Percentiles rank a stretch among this genome's conserved stretches.
Conservation (phyloP, 306 rosid species). For the Cucurbita maxima region DNA sequence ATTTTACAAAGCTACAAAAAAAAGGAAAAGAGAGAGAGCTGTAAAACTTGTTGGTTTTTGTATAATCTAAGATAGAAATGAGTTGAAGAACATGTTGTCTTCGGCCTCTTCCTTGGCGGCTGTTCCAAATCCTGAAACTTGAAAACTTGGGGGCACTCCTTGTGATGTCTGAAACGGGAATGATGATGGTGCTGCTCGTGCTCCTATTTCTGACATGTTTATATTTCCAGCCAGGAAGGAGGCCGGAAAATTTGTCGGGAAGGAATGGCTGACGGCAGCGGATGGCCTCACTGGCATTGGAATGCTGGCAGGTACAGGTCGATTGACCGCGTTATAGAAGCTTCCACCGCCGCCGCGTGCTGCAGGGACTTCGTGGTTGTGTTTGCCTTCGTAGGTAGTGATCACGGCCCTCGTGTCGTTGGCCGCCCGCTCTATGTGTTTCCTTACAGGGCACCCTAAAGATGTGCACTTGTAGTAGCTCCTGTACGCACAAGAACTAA, state of each 20-base stretch:
- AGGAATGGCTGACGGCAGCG: conserved; percentile 17
- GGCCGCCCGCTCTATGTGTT: conserved; percentile 87
- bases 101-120: conserved; percentile 29
- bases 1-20: not conserved
- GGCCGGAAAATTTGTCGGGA: conserved; percentile 6
- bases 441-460: conserved; percentile 68
- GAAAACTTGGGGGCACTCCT: not conserved
- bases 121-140: conserved; percentile 13
- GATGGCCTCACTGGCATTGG: conserved; percentile 40
- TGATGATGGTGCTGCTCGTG: not conserved
- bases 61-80: conserved; percentile 1
- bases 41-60: not conserved
- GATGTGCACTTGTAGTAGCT: conserved; percentile 94
- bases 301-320: conserved; percentile 12
- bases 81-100: conserved; percentile 26
- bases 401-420: conserved; percentile 69
- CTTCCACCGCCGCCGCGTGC: conserved; percentile 55
- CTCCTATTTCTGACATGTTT: not conserved
- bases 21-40: no score
- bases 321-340: conserved; percentile 19
- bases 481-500: conserved; percentile 23
- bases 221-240: not conserved
- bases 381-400: conserved; percentile 94
- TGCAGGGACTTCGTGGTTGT: conserved; percentile 85
- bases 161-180: not conserved